Evolutionary conservation across 2,329 filamentous ascomycete genomes (phyloP).

Genomic region (Colletotrichum sp.): DNA sequence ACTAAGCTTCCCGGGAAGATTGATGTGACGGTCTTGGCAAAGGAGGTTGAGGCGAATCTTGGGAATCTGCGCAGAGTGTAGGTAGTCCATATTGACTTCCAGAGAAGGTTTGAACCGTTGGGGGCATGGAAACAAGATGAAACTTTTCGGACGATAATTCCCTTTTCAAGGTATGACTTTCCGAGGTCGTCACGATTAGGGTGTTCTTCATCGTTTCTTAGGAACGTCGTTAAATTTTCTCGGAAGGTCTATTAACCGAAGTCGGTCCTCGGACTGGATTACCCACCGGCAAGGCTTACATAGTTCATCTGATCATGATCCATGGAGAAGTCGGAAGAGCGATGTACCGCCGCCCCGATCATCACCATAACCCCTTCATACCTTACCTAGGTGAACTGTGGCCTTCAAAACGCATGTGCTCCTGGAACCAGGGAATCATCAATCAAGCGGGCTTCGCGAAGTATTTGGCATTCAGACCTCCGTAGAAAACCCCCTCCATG

Average conservation of each 20-base stretch:
- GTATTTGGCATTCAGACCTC: not conserved
- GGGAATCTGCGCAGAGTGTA: fast-evolving
- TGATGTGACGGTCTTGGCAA: not conserved
- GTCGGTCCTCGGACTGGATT: fast-evolving
- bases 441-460: not conserved
- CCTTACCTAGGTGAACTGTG: not conserved
- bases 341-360: fast-evolving
- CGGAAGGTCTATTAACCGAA: not conserved
- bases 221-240: not conserved
- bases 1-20: not conserved
- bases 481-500: not conserved
- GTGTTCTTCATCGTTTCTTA: not conserved
- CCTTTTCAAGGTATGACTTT: not conserved
- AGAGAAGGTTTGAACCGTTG: not conserved
- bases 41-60: not conserved
- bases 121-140: not conserved
- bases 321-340: not conserved
- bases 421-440: not conserved
- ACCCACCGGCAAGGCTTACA: not conserved
- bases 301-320: not conserved
- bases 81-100: not conserved
- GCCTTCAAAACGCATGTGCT: not conserved
- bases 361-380: fast-evolving
- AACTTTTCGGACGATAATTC: not conserved
- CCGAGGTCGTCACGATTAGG: not conserved